phyloP scores from a whole-genome alignment of 495 filamentous ascomycete species.

The Hypoxylon trugodes region DNA sequence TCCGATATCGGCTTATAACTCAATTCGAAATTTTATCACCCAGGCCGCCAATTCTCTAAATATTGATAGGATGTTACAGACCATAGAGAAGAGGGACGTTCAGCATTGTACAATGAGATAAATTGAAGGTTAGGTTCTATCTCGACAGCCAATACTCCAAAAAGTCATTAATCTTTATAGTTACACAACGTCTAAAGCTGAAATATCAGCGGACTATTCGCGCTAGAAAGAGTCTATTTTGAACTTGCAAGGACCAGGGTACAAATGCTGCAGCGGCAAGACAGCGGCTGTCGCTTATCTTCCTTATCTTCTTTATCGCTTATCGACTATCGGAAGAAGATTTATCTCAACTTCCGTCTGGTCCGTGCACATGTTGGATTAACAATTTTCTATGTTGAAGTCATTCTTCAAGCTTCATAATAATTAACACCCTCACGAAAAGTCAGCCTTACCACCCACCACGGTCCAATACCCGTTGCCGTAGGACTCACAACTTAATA shows the following conservation, averaged over 20 bases:
- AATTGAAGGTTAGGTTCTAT: too few relatives aligned
- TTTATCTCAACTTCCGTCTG: slow-evolving; percentile 15
- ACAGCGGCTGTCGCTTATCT: slow-evolving; percentile 29
- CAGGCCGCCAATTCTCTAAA: too few relatives aligned
- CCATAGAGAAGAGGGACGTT: too few relatives aligned
- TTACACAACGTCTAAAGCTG: too few relatives aligned
- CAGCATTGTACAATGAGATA: too few relatives aligned
- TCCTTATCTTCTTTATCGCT: slow-evolving; percentile 4
- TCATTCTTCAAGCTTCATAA: slow-evolving; percentile 9
- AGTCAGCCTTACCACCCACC: background rate
- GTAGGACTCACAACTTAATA: background rate
- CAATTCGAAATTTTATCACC: too few relatives aligned
- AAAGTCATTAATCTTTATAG: too few relatives aligned
- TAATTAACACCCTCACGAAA: background rate
- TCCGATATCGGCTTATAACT: slow-evolving; percentile 23
- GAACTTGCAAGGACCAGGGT: slow-evolving; percentile 4
- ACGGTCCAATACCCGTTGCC: background rate
- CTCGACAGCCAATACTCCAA: too few relatives aligned
- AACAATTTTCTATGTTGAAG: slow-evolving; percentile 27
- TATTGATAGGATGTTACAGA: too few relatives aligned
- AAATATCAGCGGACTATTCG: too few relatives aligned
- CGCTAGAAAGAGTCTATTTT: background rate
- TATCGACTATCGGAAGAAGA: slow-evolving; percentile 20
- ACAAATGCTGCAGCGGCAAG: background rate
- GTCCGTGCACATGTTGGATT: slow-evolving; percentile 14